phyloP scores from a whole-genome alignment of 1,284 basidiomycete species.

The Malassezia furfur region DNA sequence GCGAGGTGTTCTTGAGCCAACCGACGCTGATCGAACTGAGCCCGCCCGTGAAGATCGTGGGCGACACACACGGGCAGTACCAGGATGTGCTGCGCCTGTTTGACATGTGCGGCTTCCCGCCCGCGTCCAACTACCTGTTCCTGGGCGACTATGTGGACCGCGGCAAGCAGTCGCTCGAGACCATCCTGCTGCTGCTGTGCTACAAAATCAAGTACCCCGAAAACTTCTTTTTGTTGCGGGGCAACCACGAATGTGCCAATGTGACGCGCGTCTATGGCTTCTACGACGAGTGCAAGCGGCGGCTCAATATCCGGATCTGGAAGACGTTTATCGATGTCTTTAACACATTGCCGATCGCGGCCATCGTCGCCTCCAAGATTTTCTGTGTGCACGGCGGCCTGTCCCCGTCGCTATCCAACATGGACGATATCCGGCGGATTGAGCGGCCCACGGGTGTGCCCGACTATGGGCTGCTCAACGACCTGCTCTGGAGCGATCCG shows the following conservation, averaged over 20 bases:
- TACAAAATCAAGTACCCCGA: conserved; percentile 98
- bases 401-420: conserved; percentile 89
- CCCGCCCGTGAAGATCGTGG: conserved; percentile 97
- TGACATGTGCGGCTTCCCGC: conserved; percentile 99
- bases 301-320: conserved; percentile 99
- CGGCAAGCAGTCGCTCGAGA: conserved; percentile 96
- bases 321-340: conserved; percentile 99
- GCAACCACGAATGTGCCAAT: conserved; percentile 98
- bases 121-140: conserved; percentile 94
- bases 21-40: conserved; percentile 95
- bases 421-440: conserved; percentile 99
- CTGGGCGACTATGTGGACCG: conserved; percentile 97
- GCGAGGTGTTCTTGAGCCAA: conserved; percentile 91
- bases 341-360: conserved; percentile 96
- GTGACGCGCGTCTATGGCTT: conserved; percentile 99
- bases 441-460: conserved; percentile 96
- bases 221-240: conserved; percentile 95
- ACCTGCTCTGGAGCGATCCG: conserved; percentile 96
- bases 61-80: conserved; percentile 97
- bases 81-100: conserved; percentile 95
- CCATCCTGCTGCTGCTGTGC: conserved; percentile 87
- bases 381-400: conserved; percentile 98
- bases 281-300: conserved; percentile 99
- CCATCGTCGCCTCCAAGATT: conserved; percentile 97
- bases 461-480: conserved; percentile 96